Conservation (phyloP, 257 asterid genomes). For the Petunia secreta region DNA sequence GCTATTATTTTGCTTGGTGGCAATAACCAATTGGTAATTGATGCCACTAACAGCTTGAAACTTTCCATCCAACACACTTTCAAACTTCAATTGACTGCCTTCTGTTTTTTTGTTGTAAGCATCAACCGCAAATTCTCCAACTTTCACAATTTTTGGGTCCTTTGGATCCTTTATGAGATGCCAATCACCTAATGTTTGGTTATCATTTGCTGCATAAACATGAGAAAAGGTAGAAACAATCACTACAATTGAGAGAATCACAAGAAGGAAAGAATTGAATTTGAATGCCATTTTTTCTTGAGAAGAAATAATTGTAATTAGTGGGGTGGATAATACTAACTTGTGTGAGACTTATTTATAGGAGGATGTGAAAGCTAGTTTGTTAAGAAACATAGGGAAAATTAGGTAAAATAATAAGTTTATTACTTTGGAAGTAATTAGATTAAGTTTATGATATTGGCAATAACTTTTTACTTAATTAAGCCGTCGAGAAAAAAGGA, state of each 20-base stretch:
- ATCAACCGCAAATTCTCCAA: slow-evolving; percentile 23
- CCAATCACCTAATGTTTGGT: not conserved
- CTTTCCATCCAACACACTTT: slow-evolving; percentile 15
- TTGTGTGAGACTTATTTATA: too few relatives aligned
- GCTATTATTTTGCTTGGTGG: not conserved
- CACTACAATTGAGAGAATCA: slow-evolving; percentile 2
- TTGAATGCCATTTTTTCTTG: slow-evolving; percentile 26
- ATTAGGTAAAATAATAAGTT: too few relatives aligned
- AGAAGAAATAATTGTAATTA: not conserved
- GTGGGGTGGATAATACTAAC: too few relatives aligned
- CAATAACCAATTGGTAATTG: slow-evolving; percentile 18
- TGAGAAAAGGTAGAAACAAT: not conserved
- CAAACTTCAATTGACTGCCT: not conserved
- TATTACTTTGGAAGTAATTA: too few relatives aligned
- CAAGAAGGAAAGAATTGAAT: not conserved
- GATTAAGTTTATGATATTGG: too few relatives aligned
- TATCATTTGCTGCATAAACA: not conserved
- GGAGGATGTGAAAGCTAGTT: too few relatives aligned
- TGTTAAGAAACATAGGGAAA: too few relatives aligned
- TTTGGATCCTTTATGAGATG: not conserved
- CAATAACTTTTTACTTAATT: too few relatives aligned
- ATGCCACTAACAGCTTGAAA: not conserved
- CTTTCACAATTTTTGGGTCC: not conserved
- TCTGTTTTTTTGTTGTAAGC: slow-evolving; percentile 20
- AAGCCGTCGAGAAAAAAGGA: too few relatives aligned